Base-by-base conservation (phyloP, 78 protist species). In the Tieghemostelium lacteum region DNA sequence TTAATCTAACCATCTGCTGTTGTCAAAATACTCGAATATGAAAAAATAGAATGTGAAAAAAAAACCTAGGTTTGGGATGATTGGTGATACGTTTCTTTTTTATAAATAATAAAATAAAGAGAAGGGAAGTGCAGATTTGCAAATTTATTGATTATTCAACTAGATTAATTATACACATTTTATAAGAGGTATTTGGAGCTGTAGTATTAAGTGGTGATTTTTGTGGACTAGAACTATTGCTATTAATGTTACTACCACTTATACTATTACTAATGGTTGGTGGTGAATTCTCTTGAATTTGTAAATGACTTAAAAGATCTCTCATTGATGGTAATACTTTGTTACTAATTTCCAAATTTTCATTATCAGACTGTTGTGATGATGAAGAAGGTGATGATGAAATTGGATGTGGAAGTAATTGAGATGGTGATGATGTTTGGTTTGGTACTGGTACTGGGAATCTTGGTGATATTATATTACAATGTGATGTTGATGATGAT, bases 1-100 rank as follows among this genome's bases (percentile, higher is more conserved):
- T 76, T 49, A 76, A 64, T 76, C 87, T 62, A n/a, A 76, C 87
- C 87, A 76, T 76, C 29, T 60, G 8, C 29, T 60, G 62, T 10
- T 45, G n/a, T n/a, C n/a, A n/a, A n/a, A n/a, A n/a, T n/a, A n/a
- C n/a, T n/a, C n/a, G n/a, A n/a, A n/a, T n/a, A n/a, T n/a, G n/a
- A n/a, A n/a, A n/a, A n/a, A n/a, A n/a, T n/a, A n/a, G n/a, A n/a
- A n/a, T n/a, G n/a, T n/a, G n/a, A n/a, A n/a, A n/a, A n/a, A n/a
- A n/a, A n/a, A n/a, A n/a, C n/a, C n/a, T n/a, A n/a, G n/a, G n/a
- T n/a, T n/a, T n/a, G n/a, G n/a, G n/a, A n/a, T n/a, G n/a, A n/a
- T n/a, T n/a, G n/a, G n/a, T n/a, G n/a, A n/a, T n/a, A n/a, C n/a
- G n/a, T n/a, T n/a, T n/a, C n/a, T n/a, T n/a, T n/a, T n/a, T n/a